Evolutionary conservation across 106 monocot species (phyloP).

Genomic region (Platanthera guangdongensis): DNA sequence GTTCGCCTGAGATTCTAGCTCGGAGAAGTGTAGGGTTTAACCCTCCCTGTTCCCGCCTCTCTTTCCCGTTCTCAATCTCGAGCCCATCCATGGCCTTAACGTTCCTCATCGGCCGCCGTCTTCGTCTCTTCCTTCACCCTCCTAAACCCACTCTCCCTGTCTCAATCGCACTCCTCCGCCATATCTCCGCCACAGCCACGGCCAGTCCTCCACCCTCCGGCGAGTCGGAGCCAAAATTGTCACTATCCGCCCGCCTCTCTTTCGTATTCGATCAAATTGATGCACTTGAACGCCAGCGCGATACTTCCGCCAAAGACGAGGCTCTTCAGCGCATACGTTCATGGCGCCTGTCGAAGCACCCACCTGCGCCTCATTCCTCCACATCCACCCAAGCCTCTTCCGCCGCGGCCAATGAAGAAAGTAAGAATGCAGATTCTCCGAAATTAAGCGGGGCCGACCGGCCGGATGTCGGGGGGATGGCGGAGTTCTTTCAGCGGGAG

Average conservation of each 20-base stretch:
- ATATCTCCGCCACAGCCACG: neutral
- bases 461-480: neutral
- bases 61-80: neutral
- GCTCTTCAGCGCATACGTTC: slow-evolving; percentile 83
- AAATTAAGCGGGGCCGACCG: neutral
- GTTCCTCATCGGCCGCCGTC: neutral
- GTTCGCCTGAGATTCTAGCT: no score
- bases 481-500: slow-evolving; percentile 15
- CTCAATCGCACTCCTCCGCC: neutral
- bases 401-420: neutral
- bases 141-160: neutral
- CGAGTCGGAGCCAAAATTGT: slow-evolving; percentile 21
- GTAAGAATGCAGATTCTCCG: neutral
- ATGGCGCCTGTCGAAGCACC: slow-evolving; percentile 48
- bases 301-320: slow-evolving; percentile 43
- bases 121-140: neutral
- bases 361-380: slow-evolving; percentile 4
- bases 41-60: neutral
- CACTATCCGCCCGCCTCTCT: slow-evolving; percentile 84
- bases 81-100: neutral
- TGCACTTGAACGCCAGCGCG: slow-evolving; percentile 50
- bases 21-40: neutral
- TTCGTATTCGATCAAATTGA: slow-evolving; percentile 97
- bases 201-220: slow-evolving; percentile 8
- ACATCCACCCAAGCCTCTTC: neutral